Percentiles rank a stretch among this genome's conserved stretches.
These are phyloP conservation scores for Metarhizium sp. DNA, from an alignment of 2,329 filamentous ascomycete species.

Conservation along the genomic window DNA sequence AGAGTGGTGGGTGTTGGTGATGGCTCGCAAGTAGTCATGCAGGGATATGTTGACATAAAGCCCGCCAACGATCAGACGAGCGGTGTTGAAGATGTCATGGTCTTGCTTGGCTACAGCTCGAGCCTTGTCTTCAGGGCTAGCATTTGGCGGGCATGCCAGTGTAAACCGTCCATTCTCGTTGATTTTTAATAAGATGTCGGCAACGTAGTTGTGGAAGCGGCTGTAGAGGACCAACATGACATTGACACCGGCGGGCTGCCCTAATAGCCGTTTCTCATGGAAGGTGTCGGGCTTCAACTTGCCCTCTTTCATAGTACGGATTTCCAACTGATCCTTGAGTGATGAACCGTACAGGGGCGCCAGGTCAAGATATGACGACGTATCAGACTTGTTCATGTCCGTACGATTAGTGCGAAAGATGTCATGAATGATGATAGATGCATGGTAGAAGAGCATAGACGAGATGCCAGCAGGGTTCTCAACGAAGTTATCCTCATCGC, in stretches of 20 bases:
- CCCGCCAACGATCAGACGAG: constrained; percentile 41
- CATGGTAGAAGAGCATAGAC: constrained; percentile 65
- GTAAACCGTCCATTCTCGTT: constrained; percentile 58
- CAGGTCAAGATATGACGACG: constrained; percentile 67
- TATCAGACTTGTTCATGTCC: constrained; percentile 54
- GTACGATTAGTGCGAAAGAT: constrained; percentile 37
- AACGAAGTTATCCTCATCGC: constrained; percentile 39
- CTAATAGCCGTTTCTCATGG: constrained; percentile 52
- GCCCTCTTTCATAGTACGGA: constrained; percentile 57
- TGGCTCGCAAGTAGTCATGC: constrained; percentile 51
- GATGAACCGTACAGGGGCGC: constrained; percentile 64
- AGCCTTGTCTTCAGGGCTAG: constrained; percentile 18
- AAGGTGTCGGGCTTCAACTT: constrained; percentile 64
- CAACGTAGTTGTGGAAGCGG: constrained; percentile 61
- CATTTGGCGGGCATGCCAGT: constrained; percentile 22
- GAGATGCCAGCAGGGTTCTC: constrained; percentile 65
- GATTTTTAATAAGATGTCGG: constrained; percentile 51
- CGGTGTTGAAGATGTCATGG: constrained; percentile 47
- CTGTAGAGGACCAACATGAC: constrained; percentile 60
- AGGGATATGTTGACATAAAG: constrained; percentile 48
- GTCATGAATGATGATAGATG: constrained; percentile 45
- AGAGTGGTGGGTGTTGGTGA: constrained; percentile 50
- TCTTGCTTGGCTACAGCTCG: constrained; percentile 32
- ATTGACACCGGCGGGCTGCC: constrained; percentile 61
- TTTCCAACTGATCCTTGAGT: constrained; percentile 49